phyloP scores from a whole-genome alignment of 148 eudicot genomes.

The Drosera capensis region DNA sequence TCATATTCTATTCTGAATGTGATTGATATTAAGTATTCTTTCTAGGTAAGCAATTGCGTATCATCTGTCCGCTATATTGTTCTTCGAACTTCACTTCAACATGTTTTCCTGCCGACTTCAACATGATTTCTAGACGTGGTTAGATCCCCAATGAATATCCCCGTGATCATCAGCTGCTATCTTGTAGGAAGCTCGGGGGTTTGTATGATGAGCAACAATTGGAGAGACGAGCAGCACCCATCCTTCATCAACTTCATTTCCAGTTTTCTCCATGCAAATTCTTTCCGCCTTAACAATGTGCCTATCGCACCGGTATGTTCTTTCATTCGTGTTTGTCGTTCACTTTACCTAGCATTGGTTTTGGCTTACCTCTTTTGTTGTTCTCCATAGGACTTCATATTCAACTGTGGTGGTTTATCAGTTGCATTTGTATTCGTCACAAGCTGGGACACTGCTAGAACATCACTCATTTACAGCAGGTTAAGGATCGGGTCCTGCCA shows the following conservation, averaged over 20 bases:
- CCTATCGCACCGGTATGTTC: conserved; percentile 68
- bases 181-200: conserved; percentile 51
- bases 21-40: too few relatives aligned
- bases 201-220: conserved; percentile 74
- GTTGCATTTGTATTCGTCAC: conserved; percentile 83
- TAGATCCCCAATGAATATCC: too few relatives aligned
- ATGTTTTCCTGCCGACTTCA: too few relatives aligned
- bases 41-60: too few relatives aligned
- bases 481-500: conserved; percentile 10
- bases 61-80: too few relatives aligned
- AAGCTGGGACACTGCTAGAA: conserved; percentile 35
- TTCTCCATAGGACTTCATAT: conserved; percentile 69
- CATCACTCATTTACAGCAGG: conserved; percentile 45
- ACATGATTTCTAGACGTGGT: too few relatives aligned
- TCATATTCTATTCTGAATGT: too few relatives aligned
- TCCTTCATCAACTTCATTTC: conserved; percentile 68
- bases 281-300: conserved; percentile 60
- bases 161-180: too few relatives aligned
- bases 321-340: not conserved
- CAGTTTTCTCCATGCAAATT: conserved; percentile 49
- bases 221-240: conserved; percentile 84
- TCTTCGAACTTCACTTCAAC: too few relatives aligned
- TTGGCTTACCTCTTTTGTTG: not conserved
- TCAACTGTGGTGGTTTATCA: conserved; percentile 83
- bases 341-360: not conserved